Evolutionary conservation across 257 asterid genomes (phyloP).

Genomic region (Salvia miltiorrhiza): DNA sequence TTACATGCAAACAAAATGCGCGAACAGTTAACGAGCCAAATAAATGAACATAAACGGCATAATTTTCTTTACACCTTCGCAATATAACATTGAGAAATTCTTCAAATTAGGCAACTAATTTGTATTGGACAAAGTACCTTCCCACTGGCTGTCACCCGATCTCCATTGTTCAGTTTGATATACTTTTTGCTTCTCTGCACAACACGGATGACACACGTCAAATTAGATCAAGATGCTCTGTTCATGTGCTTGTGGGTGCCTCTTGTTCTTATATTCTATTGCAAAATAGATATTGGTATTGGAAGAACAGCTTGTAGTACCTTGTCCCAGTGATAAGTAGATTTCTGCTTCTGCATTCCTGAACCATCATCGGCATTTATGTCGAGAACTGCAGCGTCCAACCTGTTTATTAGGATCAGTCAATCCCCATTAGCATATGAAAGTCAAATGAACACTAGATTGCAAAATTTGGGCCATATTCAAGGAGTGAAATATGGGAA

Average conservation of each 20-base stretch:
- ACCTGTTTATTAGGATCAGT: slow-evolving; percentile 41
- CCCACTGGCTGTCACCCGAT: slow-evolving; percentile 93
- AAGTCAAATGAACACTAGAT: not conserved
- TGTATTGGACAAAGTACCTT: slow-evolving; percentile 51
- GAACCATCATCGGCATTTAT: slow-evolving; percentile 73
- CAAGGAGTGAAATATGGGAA: not conserved
- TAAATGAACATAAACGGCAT: not conserved
- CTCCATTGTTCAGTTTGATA: slow-evolving; percentile 87
- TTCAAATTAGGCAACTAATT: not conserved
- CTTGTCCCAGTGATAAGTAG: slow-evolving; percentile 94
- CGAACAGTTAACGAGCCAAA: not conserved
- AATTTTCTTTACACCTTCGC: not conserved
- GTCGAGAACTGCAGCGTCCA: slow-evolving; percentile 91
- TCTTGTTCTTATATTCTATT: not conserved
- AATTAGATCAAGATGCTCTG: slow-evolving; percentile 2
- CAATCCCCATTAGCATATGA: not conserved
- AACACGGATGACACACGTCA: slow-evolving; percentile 13
- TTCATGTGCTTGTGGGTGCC: not conserved
- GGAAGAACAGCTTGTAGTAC: slow-evolving; percentile 34
- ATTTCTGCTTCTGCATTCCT: slow-evolving; percentile 74
- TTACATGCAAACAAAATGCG: slow-evolving; percentile 17
- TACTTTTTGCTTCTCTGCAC: slow-evolving; percentile 92
- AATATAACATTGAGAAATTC: not conserved
- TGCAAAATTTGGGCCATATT: slow-evolving; percentile 3
- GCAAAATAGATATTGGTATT: not conserved